These are phyloP conservation scores for Astathelohania contejeani DNA, from an alignment of 371 early-diverging fungal species.

Conservation along the genomic window DNA sequence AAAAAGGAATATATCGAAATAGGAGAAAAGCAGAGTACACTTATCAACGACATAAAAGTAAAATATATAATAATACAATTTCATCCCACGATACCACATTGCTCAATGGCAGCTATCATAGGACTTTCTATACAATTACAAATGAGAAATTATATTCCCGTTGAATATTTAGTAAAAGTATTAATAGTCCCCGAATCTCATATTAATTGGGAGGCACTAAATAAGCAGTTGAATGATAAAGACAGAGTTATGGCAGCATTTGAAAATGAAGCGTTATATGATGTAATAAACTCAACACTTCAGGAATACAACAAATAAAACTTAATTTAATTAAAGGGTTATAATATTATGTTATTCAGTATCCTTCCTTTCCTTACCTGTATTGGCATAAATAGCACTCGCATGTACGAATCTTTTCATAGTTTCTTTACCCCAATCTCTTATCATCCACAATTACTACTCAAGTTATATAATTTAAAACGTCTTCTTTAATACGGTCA, in stretches of 20 bases:
- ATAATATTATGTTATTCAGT: too few relatives aligned
- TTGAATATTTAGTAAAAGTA: slow-evolving; percentile 61
- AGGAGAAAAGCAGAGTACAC: neutral
- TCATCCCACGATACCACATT: slow-evolving; percentile 96
- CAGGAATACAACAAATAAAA: too few relatives aligned
- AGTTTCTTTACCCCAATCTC: too few relatives aligned
- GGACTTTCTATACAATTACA: slow-evolving; percentile 85
- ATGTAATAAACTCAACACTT: slow-evolving; percentile 11
- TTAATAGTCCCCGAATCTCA: slow-evolving; percentile 74
- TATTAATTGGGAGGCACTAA: slow-evolving; percentile 72
- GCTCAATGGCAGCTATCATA: slow-evolving; percentile 96
- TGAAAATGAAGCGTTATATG: slow-evolving; percentile 58
- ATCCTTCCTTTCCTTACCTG: too few relatives aligned
- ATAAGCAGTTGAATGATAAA: slow-evolving; percentile 95
- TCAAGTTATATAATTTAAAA: too few relatives aligned
- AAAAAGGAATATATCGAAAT: slow-evolving; percentile 28
- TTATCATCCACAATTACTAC: too few relatives aligned
- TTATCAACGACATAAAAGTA: neutral
- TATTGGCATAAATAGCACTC: too few relatives aligned
- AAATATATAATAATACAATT: slow-evolving; percentile 48
- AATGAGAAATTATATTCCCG: slow-evolving; percentile 64
- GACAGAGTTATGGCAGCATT: slow-evolving; percentile 94
- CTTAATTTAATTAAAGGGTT: too few relatives aligned
- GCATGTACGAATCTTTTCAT: too few relatives aligned
- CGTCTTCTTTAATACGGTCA: too few relatives aligned